Conservation (phyloP, 371 early-diverging fungal species). For the Apophysomyces sp. region DNA sequence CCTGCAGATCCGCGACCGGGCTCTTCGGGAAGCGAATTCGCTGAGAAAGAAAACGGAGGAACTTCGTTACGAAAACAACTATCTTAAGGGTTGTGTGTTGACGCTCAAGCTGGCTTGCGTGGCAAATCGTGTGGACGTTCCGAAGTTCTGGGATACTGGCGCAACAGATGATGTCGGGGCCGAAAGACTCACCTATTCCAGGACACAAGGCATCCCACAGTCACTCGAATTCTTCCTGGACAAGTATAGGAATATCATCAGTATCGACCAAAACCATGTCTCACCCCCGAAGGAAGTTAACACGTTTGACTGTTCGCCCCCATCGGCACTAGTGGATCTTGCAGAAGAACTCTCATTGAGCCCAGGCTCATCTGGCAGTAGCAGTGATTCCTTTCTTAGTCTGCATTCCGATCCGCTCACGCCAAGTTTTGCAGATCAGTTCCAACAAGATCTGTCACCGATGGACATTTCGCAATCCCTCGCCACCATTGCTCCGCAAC, state of each 20-base stretch:
- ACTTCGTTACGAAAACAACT: constrained; percentile 31
- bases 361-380: background rate
- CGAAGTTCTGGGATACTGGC: constrained; percentile 32
- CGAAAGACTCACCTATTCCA: constrained; percentile 30
- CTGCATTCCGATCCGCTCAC: constrained; percentile 7
- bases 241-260: constrained; percentile 22
- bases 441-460: background rate
- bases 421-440: constrained; percentile 3
- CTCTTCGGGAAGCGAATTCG: constrained; percentile 12
- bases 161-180: constrained; percentile 33
- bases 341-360: background rate
- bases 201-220: constrained; percentile 36
- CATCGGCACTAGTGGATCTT: constrained; percentile 9
- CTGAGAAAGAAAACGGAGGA: constrained; percentile 22
- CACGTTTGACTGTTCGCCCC: background rate
- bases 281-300: background rate
- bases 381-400: background rate
- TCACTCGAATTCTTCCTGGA: constrained; percentile 40
- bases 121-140: constrained; percentile 34
- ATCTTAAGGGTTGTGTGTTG: constrained; percentile 31
- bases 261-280: constrained; percentile 1
- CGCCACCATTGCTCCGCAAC: constrained; percentile 26
- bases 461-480: background rate
- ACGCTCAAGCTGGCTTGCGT: constrained; percentile 35
- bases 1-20: constrained; percentile 26